Evolutionary conservation across 1,284 basidiomycete species (phyloP).

Genomic region (Sanghuangporus weigelae): DNA sequence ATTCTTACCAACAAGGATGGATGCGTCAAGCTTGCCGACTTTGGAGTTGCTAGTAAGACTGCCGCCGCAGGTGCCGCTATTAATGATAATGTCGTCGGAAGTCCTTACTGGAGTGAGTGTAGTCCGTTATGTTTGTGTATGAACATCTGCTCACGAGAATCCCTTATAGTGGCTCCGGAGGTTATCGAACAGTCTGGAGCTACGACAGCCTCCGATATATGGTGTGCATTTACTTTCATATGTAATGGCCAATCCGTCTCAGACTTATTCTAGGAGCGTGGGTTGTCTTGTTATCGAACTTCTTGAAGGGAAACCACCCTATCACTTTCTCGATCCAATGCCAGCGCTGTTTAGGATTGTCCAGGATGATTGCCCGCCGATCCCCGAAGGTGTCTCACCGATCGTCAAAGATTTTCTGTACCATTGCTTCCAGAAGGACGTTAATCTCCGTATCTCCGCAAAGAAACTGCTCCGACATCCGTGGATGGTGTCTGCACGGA

Average conservation of each 20-base stretch:
- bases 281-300: constrained; percentile 97
- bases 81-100: constrained; percentile 90
- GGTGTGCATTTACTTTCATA: constrained; percentile 44
- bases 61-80: constrained; percentile 65
- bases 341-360: constrained; percentile 97
- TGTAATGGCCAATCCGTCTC: constrained; percentile 4
- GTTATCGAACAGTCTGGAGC: constrained; percentile 97
- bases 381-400: constrained; percentile 91
- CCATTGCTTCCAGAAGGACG: constrained; percentile 98
- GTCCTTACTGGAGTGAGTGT: constrained; percentile 91
- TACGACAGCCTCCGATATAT: constrained; percentile 95
- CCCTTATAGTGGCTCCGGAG: constrained; percentile 82
- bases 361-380: constrained; percentile 93
- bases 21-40: constrained; percentile 93
- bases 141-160: not conserved
- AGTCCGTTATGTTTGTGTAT: not conserved
- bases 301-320: constrained; percentile 92
- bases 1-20: constrained; percentile 98
- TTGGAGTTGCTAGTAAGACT: constrained; percentile 77
- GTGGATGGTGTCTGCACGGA: constrained; percentile 89
- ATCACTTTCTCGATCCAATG: constrained; percentile 95
- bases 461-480: constrained; percentile 91
- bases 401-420: constrained; percentile 95
- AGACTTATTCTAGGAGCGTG: constrained; percentile 58
- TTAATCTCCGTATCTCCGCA: constrained; percentile 89